These are phyloP conservation scores for Colletotrichum destructivum DNA, from an alignment of 2,329 filamentous ascomycete genomes.

Conservation along the genomic window DNA sequence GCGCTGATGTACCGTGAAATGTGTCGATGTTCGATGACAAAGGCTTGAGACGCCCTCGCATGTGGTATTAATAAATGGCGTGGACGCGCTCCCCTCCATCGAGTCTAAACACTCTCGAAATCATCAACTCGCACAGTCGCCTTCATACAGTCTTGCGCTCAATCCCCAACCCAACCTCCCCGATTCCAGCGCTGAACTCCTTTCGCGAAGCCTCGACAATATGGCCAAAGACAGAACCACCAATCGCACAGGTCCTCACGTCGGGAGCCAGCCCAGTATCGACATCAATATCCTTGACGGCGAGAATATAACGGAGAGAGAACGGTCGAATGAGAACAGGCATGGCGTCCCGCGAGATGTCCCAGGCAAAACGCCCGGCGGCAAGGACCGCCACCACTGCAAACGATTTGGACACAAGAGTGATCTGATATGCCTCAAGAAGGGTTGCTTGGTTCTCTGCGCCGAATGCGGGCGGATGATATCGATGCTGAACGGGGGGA, in stretches of 20 bases:
- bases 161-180: neutral
- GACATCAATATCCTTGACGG: constrained; percentile 8
- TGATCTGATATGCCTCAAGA: neutral
- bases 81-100: neutral
- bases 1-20: neutral
- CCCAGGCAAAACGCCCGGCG: constrained; percentile 7
- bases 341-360: neutral
- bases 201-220: neutral
- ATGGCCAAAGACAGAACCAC: neutral
- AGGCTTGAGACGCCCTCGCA: neutral
- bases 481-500: neutral
- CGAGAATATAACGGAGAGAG: neutral
- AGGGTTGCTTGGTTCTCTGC: constrained; percentile 13
- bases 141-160: neutral
- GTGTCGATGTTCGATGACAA: neutral
- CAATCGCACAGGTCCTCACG: neutral
- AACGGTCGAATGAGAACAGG: neutral
- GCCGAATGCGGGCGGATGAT: neutral
- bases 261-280: neutral
- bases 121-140: neutral
- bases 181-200: neutral
- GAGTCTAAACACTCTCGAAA: neutral
- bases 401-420: neutral
- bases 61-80: constrained; percentile 14
- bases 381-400: constrained; percentile 24